Evolutionary conservation across 2,329 filamentous ascomycete genomes (phyloP).

Genomic region (Aspergillus sp.): DNA sequence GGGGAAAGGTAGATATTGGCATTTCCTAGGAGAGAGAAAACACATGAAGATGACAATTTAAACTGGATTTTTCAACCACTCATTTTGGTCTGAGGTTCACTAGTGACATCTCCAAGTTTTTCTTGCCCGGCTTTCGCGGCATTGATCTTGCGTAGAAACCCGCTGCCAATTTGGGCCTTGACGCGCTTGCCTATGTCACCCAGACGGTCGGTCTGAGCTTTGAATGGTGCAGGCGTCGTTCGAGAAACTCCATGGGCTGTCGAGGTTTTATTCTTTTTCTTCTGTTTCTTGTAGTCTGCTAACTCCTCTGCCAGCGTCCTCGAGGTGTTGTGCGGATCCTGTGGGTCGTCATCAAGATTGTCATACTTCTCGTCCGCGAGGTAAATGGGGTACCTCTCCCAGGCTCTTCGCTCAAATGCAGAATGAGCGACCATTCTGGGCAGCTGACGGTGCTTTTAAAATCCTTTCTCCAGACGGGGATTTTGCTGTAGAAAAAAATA

Average conservation of each 20-base stretch:
- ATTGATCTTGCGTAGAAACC: background rate
- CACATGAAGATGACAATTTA: no score
- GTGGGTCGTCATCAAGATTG: constrained; percentile 1
- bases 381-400: background rate
- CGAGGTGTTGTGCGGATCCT: background rate
- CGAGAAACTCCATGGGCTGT: background rate
- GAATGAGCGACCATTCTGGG: background rate
- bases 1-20: no score
- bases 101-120: no score
- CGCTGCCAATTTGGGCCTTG: background rate
- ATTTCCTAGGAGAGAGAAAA: no score
- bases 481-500: no score
- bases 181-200: background rate
- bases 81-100: no score
- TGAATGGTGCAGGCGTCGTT: background rate
- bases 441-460: no score
- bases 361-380: background rate
- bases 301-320: constrained; percentile 1
- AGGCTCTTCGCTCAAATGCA: background rate
- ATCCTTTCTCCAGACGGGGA: no score
- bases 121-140: background rate
- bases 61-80: no score
- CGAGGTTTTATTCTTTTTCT: background rate
- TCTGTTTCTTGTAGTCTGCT: background rate
- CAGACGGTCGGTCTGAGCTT: background rate